A percentile compares a stretch with the other conserved stretches of the same genome.
Evolutionary conservation across 192 early-diverging fungal genomes (phyloP).

Genomic region (Diversispora epigaea): DNA sequence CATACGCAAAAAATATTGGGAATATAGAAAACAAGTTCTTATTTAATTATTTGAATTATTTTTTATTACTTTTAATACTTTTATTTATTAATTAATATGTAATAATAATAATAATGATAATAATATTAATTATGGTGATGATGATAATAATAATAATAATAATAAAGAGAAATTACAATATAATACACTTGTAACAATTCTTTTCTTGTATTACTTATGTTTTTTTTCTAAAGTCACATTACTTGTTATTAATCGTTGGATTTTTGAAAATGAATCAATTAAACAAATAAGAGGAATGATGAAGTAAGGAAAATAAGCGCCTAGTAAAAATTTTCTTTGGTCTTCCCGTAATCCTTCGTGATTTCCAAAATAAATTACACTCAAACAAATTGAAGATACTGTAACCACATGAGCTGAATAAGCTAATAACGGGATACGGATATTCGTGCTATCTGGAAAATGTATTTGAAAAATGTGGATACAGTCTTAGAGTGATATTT

Average conservation of each 20-base stretch:
- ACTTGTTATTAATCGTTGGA: background rate
- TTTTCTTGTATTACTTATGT: background rate
- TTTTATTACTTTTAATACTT: too few relatives aligned
- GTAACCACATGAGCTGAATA: slow-evolving; percentile 77
- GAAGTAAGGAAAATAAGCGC: slow-evolving; percentile 68
- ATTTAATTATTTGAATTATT: background rate
- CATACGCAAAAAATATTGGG: slow-evolving; percentile 69
- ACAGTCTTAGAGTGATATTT: too few relatives aligned
- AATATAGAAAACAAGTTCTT: slow-evolving; percentile 48
- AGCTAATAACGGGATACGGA: slow-evolving; percentile 52
- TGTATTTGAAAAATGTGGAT: too few relatives aligned
- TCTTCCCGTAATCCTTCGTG: slow-evolving; percentile 37
- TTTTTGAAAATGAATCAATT: background rate
- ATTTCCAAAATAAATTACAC: slow-evolving; percentile 51
- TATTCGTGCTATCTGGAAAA: slow-evolving; percentile 2
- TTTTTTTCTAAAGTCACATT: background rate
- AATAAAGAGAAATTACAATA: too few relatives aligned
- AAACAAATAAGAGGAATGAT: slow-evolving; percentile 51
- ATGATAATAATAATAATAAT: too few relatives aligned
- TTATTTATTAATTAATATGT: too few relatives aligned
- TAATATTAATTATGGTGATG: too few relatives aligned
- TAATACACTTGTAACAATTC: too few relatives aligned
- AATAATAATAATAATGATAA: too few relatives aligned
- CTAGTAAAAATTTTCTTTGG: slow-evolving; percentile 34
- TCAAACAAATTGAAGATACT: slow-evolving; percentile 60